Percentiles rank a stretch among this genome's conserved stretches.
Conservation (phyloP, 2,329 filamentous ascomycete species). For the Colletotrichum sp. region DNA sequence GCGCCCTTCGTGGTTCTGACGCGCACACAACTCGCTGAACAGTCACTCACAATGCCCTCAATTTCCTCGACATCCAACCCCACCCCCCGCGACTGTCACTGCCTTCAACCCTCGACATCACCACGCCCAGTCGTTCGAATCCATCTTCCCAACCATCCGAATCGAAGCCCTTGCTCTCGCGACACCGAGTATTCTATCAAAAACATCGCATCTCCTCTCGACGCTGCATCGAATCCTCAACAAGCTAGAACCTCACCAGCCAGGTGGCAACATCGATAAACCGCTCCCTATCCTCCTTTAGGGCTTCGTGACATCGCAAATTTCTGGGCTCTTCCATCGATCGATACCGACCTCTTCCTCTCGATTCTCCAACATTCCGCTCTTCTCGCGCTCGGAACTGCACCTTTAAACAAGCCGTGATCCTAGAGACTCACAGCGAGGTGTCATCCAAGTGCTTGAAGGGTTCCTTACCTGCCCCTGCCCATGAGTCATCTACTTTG, state of each 20-base stretch:
- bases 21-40: constrained; percentile 6
- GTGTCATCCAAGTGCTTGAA: constrained; percentile 66
- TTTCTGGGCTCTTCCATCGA: background rate
- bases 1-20: constrained; percentile 9
- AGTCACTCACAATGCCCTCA: constrained; percentile 3
- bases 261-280: constrained; percentile 17
- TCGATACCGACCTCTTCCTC: constrained; percentile 9
- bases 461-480: constrained; percentile 39
- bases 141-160: background rate
- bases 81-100: background rate
- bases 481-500: constrained; percentile 97
- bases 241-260: background rate
- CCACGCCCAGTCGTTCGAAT: background rate
- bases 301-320: background rate
- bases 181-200: background rate
- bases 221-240: background rate
- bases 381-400: constrained; percentile 41
- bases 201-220: background rate
- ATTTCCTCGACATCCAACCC: background rate
- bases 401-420: constrained; percentile 94
- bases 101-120: background rate
- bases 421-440: constrained; percentile 88
- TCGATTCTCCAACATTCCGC: constrained; percentile 6
- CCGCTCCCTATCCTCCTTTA: background rate
- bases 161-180: background rate